Conservation (phyloP, 2,329 filamentous ascomycete genomes). For the Apiospora phragmitis region DNA sequence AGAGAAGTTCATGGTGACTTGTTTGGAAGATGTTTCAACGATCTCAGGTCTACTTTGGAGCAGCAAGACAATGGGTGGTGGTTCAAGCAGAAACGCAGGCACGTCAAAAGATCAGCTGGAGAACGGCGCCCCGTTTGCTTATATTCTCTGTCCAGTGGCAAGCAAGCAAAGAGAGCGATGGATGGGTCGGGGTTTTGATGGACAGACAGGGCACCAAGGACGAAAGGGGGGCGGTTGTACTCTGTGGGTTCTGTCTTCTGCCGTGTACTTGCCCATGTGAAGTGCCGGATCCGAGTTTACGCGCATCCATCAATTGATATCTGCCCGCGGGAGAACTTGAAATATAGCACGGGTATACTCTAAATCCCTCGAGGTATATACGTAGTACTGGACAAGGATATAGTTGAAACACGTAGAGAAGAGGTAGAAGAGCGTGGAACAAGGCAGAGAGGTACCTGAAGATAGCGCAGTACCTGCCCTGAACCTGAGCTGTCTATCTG, state of each 20-base stretch:
- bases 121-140: conserved; percentile 6
- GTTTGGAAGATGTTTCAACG: conserved; percentile 7
- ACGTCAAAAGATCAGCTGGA: conserved; percentile 4
- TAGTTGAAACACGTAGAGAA: not conserved
- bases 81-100: not conserved
- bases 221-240: not conserved
- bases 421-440: not conserved
- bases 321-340: not conserved
- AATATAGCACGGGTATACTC: not conserved
- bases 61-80: not conserved
- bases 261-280: not conserved
- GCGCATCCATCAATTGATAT: not conserved
- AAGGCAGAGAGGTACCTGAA: not conserved
- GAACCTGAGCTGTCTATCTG: not conserved
- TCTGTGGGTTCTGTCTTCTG: conserved; percentile 1
- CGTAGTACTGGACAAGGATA: not conserved
- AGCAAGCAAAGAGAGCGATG: not conserved
- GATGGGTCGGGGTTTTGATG: not conserved
- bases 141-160: conserved; percentile 2
- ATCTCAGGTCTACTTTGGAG: not conserved
- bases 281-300: not conserved
- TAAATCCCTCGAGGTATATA: no score
- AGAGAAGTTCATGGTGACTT: conserved; percentile 51
- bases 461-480: conserved; percentile 1
- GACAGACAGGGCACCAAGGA: not conserved